Base-by-base conservation (phyloP, 2,329 filamentous ascomycete genomes). In the Dactylellina cionopaga region DNA sequence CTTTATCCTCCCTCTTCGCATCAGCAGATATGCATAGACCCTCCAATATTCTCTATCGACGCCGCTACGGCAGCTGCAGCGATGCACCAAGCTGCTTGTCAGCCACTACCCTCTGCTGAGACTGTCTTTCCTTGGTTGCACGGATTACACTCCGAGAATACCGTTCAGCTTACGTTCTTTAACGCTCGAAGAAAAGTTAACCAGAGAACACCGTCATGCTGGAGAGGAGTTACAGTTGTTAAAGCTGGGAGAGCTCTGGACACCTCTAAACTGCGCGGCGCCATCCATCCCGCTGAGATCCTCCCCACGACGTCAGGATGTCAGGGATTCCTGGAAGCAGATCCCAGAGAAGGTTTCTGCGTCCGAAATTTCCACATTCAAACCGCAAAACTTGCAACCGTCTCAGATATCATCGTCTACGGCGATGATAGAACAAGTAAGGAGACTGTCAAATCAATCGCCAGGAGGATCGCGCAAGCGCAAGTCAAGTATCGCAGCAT, bases 311-410 rank as follows among this genome's bases (percentile, higher is more conserved):
- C 77, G n/a, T 58, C 60, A 25, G 54, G 78, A 80, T n/a, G 80
- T 83, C 10, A 81, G 81, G 84, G 88, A 19, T 96, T 99, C 78
- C 82, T 92, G 72, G 91, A 96, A 43, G 86, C 89, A 39, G 95
- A 99, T 78, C 95, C 95, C 0, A 86, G 83, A 63, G 91, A 96
- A 75, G 95, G 95, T 6, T 98, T 98, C 79, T 96, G 92, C 3
- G 93, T 98, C 43, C 88, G 95, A 46, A 98, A 98, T 80, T 99
- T 99, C 79, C 94, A 98, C 77, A 98, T 98, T 37, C 95, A 99
- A 80, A 86, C 91, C 0, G 90, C 90, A 68, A 99, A 99, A 80
- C 83, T 91, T 75, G 93, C 93, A 60, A 87, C 90, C 75, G 86
- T 95, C 6, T 97, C 93, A 0, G 95, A 99, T 79, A 92, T 99